Conservation (phyloP, 352 stramenopile species). For the Phytophthora megakarya region DNA sequence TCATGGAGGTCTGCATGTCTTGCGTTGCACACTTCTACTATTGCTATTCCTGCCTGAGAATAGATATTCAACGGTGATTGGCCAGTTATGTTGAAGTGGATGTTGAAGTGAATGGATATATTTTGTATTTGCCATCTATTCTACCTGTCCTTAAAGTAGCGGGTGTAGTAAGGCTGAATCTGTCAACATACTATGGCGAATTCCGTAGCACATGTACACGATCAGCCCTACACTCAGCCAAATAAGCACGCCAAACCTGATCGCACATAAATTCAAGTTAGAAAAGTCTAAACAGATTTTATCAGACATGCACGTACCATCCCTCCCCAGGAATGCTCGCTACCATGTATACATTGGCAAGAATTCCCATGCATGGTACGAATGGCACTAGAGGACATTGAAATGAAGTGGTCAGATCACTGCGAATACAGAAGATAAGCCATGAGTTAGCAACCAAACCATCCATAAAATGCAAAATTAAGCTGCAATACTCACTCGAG, state of each 20-base stretch:
- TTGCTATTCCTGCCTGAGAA: constrained; percentile 15
- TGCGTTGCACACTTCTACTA: background rate
- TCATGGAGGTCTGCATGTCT: background rate
- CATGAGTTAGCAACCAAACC: background rate
- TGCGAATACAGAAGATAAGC: constrained; percentile 12
- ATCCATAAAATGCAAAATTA: background rate
- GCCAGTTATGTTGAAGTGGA: constrained; percentile 22
- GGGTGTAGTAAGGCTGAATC: constrained; percentile 31
- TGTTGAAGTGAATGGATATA: constrained; percentile 19
- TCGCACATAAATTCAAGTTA: constrained; percentile 13
- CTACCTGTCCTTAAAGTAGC: constrained; percentile 31
- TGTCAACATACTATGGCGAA: constrained; percentile 70
- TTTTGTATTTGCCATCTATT: constrained; percentile 13
- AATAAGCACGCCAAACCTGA: constrained; percentile 73
- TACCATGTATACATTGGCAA: constrained; percentile 78
- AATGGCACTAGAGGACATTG: constrained; percentile 67
- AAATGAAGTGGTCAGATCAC: constrained; percentile 46
- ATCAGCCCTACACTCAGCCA: constrained; percentile 69
- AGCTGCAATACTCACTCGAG: constrained; percentile 39
- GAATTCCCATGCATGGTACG: constrained; percentile 58
- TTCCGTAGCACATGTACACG: constrained; percentile 81
- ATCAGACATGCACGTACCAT: constrained; percentile 44
- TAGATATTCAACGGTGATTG: constrained; percentile 29
- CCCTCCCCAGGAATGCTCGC: constrained; percentile 53
- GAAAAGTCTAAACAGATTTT: background rate